phyloP scores from a whole-genome alignment of 2,329 filamentous ascomycete genomes.

The Exutisphaerella laricina region DNA sequence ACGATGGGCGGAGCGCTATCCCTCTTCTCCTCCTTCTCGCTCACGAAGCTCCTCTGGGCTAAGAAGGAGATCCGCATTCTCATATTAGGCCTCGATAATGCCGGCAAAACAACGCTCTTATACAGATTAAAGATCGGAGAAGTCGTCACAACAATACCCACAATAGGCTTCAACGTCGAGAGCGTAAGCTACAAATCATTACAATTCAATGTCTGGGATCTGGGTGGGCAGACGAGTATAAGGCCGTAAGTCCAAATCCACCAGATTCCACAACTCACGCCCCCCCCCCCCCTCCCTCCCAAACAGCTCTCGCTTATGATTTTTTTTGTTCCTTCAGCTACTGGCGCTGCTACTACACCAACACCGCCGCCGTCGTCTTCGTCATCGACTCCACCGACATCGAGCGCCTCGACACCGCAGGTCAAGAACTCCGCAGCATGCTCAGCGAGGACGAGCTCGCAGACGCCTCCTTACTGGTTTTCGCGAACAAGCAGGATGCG shows the following conservation, averaged over 20 bases:
- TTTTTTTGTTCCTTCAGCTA: too few relatives aligned
- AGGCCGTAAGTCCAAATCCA: too few relatives aligned
- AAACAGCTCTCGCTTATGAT: too few relatives aligned
- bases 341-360: slow-evolving; percentile 99
- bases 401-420: slow-evolving; percentile 83
- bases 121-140: slow-evolving; percentile 97
- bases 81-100: slow-evolving; percentile 70
- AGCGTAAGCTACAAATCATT: slow-evolving; percentile 97
- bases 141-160: slow-evolving; percentile 97
- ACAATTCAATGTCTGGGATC: slow-evolving; percentile 98
- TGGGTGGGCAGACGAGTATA: slow-evolving; percentile 97
- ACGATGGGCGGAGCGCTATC: slow-evolving; percentile 55
- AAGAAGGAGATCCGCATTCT: slow-evolving; percentile 99
- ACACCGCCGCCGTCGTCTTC: slow-evolving; percentile 97
- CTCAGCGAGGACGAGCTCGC: slow-evolving; percentile 92
- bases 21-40: slow-evolving; percentile 54
- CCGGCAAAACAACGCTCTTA: slow-evolving; percentile 92
- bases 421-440: slow-evolving; percentile 91
- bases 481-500: slow-evolving; percentile 99
- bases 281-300: too few relatives aligned
- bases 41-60: slow-evolving; percentile 74
- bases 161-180: slow-evolving; percentile 99
- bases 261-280: too few relatives aligned
- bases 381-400: slow-evolving; percentile 98
- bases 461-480: slow-evolving; percentile 84